Evolutionary conservation across 2,329 filamentous ascomycete genomes (phyloP).

Genomic region (Emmonsiellopsis sp.): DNA sequence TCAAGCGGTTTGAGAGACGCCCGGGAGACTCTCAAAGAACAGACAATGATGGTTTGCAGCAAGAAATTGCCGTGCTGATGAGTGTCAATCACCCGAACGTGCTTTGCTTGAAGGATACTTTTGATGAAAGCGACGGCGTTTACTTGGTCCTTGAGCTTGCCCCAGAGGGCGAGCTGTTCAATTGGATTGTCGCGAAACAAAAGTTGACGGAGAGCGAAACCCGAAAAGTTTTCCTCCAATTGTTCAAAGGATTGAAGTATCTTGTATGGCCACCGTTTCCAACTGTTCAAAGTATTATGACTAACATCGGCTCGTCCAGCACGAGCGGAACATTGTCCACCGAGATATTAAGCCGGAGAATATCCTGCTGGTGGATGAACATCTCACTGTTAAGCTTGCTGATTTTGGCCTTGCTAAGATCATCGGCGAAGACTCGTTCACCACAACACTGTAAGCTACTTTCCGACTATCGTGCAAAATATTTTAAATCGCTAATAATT

Average conservation of each 20-base stretch:
- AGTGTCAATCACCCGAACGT: slow-evolving; percentile 92
- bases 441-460: slow-evolving; percentile 65
- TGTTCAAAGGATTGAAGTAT: slow-evolving; percentile 93
- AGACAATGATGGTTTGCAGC: slow-evolving; percentile 77
- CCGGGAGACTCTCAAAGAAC: slow-evolving; percentile 72
- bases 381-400: slow-evolving; percentile 80
- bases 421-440: slow-evolving; percentile 96
- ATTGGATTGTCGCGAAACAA: slow-evolving; percentile 82
- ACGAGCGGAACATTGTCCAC: slow-evolving; percentile 94
- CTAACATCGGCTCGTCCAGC: slow-evolving; percentile 37
- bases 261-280: slow-evolving; percentile 52
- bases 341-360: slow-evolving; percentile 98
- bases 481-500: slow-evolving; percentile 15
- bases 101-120: slow-evolving; percentile 88
- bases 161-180: slow-evolving; percentile 89
- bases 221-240: slow-evolving; percentile 77
- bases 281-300: neutral
- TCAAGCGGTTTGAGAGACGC: slow-evolving; percentile 89
- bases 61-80: slow-evolving; percentile 95
- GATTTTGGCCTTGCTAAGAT: slow-evolving; percentile 98
- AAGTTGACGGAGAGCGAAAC: slow-evolving; percentile 79
- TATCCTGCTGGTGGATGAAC: slow-evolving; percentile 77
- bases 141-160: slow-evolving; percentile 89
- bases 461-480: neutral
- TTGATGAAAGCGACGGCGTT: slow-evolving; percentile 81